Base-by-base conservation (phyloP, 306 rosid genomes). In the Luffa acutangula region DNA sequence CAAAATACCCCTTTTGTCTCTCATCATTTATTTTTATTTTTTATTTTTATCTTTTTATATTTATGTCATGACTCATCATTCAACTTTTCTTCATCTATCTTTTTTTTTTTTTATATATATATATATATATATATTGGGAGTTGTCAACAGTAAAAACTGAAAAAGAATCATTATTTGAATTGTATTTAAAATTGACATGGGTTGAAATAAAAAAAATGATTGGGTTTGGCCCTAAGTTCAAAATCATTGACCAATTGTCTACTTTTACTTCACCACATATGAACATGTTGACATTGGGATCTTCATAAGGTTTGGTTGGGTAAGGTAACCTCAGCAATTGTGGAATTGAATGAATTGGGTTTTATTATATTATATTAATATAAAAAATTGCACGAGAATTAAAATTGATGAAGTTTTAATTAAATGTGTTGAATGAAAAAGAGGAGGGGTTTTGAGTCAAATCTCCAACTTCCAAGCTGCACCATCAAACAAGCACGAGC, bases 241-340 rank as follows among this genome's bases (percentile, higher is more conserved):
- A 85, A 49, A 45, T 51, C 77, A 75, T 64, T 85, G 80, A 87
- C 84, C 80, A 71, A 83, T 87, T 86, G 90, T 87, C 88, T 84
- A 67, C 83, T 78, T 37, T 83, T 58, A 85, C 81, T 78, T 45
- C 10, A 34, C 42, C 15, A n/a, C 36, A 17, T 57, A 25, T 18
- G 39, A 21, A 45, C 39, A 43, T 48, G 45, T 46, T n/a, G 43
- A 12, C 81, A 66, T 81, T 77, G 64, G 51, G 69, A 54, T 76
- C 81, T 43, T 73, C 65, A 12, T 25, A 21, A 39, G 49, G 53
- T 45, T 46, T 73, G 20, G 78, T 46, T 74, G 21, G 56, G 78
- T 18, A 14, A 48, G 56, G 78, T 18, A 14, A 48, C 6, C 78
- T 75, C 63, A 14, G 15, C 57, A 76, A n/a, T 67, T 71, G 11